Evolutionary conservation across 139 green algal species (phyloP).

Genomic region (Coccomyxa sp.): DNA sequence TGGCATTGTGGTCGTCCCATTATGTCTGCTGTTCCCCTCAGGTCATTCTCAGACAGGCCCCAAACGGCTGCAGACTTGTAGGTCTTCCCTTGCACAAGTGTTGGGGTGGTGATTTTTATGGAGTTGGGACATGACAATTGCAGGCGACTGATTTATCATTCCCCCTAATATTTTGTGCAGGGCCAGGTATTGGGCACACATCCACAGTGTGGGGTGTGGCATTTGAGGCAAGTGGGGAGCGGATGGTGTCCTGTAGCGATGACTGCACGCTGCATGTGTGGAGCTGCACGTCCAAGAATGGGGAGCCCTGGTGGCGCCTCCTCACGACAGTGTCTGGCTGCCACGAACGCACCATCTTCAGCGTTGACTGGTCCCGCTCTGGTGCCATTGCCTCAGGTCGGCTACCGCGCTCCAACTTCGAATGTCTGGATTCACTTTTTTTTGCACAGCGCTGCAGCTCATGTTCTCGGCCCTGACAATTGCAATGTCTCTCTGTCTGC

Average conservation of each 20-base stretch:
- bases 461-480: conserved; percentile 70
- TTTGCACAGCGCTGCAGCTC: conserved; percentile 63
- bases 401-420: not conserved
- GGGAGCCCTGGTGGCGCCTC: conserved; percentile 37
- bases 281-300: conserved; percentile 16
- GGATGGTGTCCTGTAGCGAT: conserved; percentile 81
- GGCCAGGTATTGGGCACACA: conserved; percentile 50
- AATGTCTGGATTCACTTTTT: conserved; percentile 27
- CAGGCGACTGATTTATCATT: no score
- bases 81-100: no score
- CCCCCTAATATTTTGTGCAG: not conserved
- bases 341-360: conserved; percentile 74
- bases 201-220: conserved; percentile 83
- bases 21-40: no score
- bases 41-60: no score
- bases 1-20: no score
- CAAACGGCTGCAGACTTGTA: no score
- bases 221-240: conserved; percentile 57
- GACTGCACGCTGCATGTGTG: conserved; percentile 78
- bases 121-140: no score
- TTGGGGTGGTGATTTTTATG: no score
- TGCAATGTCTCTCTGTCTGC: conserved; percentile 22
- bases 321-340: conserved; percentile 53
- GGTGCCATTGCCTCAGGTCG: conserved; percentile 63
- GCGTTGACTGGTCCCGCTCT: conserved; percentile 60